These are phyloP conservation scores for Pseudogymnoascus sp. DNA, from an alignment of 2,329 filamentous ascomycete species.

Conservation along the genomic window DNA sequence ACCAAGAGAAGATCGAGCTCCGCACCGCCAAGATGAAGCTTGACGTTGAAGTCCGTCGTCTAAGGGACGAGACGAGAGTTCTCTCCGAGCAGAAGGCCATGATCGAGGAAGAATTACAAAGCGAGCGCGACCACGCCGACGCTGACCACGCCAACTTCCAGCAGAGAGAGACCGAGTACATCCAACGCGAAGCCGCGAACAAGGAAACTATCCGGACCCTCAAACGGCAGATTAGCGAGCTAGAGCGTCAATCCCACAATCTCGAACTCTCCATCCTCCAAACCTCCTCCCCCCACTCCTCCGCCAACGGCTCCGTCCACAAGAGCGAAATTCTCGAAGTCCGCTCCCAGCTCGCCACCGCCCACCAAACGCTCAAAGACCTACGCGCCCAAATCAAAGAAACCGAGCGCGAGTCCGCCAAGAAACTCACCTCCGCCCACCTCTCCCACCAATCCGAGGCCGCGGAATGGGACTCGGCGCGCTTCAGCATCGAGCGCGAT, in stretches of 20 bases:
- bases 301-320: conserved; percentile 39
- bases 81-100: conserved; percentile 48
- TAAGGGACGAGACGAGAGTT: conserved; percentile 54
- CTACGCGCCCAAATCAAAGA: conserved; percentile 40
- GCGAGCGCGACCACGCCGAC: conserved; percentile 56
- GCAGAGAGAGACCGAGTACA: conserved; percentile 54
- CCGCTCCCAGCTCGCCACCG: conserved; percentile 50
- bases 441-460: conserved; percentile 44
- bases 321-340: conserved; percentile 51
- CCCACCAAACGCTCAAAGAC: conserved; percentile 53
- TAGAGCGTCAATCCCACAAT: conserved; percentile 61
- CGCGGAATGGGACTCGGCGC: conserved; percentile 29
- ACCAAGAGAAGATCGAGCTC: conserved; percentile 61
- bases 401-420: conserved; percentile 34
- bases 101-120: conserved; percentile 54
- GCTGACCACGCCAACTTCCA: conserved; percentile 22
- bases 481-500: conserved; percentile 31
- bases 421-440: conserved; percentile 36
- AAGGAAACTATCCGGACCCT: conserved; percentile 54
- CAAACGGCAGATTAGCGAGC: conserved; percentile 55
- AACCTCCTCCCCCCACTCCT: conserved; percentile 38
- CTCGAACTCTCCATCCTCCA: conserved; percentile 45
- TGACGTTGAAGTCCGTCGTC: conserved; percentile 55
- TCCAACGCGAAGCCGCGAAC: conserved; percentile 56
- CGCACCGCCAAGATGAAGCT: conserved; percentile 59